These are phyloP conservation scores for Simplicillium sp. DNA, from an alignment of 2,329 filamentous ascomycete genomes.

Conservation along the genomic window DNA sequence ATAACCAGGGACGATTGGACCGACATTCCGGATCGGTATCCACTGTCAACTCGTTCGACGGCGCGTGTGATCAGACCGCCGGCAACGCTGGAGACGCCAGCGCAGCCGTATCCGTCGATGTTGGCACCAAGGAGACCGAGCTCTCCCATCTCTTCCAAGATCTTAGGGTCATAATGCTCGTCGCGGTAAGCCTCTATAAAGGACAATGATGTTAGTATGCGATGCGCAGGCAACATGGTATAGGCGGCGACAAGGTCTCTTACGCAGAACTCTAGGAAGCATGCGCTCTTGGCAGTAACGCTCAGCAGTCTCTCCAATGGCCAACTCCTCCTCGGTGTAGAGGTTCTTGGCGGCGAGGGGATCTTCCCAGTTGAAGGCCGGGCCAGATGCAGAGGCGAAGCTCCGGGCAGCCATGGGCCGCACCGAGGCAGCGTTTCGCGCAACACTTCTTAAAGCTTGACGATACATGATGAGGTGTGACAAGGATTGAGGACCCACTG, in stretches of 20 bases:
- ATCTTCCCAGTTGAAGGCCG: slow-evolving; percentile 81
- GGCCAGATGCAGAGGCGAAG: slow-evolving; percentile 24
- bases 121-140: slow-evolving; percentile 80
- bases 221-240: not conserved
- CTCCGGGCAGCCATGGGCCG: slow-evolving; percentile 13
- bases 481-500: not conserved
- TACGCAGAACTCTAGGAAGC: slow-evolving; percentile 77
- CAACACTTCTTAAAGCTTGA: slow-evolving; percentile 7
- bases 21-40: slow-evolving; percentile 87
- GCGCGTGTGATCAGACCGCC: slow-evolving; percentile 85
- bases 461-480: slow-evolving; percentile 10
- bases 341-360: slow-evolving; percentile 67
- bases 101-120: slow-evolving; percentile 81
- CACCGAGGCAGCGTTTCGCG: slow-evolving; percentile 7
- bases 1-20: slow-evolving; percentile 90
- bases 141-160: slow-evolving; percentile 86
- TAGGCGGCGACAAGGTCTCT: slow-evolving; percentile 12
- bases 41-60: slow-evolving; percentile 83
- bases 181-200: slow-evolving; percentile 68
- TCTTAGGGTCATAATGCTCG: slow-evolving; percentile 77
- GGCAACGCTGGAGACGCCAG: slow-evolving; percentile 78
- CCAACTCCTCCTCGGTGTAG: slow-evolving; percentile 81
- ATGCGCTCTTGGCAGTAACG: slow-evolving; percentile 89
- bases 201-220: not conserved
- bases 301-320: slow-evolving; percentile 83